Percentiles rank a stretch among this genome's conserved stretches.
These are phyloP conservation scores for Euptelea pleiosperma DNA, from an alignment of 164 flowering plant genomes.

Conservation along the genomic window DNA sequence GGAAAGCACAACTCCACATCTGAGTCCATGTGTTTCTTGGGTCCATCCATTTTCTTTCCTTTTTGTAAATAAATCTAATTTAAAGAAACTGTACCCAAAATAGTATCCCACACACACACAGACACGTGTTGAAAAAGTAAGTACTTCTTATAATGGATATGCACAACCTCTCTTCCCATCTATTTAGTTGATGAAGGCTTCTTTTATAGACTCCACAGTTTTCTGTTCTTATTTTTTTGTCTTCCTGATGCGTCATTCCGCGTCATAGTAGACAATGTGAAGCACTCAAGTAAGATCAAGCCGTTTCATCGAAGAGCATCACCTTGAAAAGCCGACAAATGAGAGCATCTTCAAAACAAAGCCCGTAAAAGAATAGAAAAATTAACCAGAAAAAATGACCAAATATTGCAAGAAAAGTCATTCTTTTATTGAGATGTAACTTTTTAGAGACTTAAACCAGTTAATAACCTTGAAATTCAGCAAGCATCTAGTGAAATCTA, in stretches of 20 bases:
- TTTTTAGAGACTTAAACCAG: too few species aligned
- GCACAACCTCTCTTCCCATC: constrained; percentile 10
- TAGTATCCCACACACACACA: constrained; percentile 4
- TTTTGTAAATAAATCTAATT: neutral
- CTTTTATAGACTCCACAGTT: constrained; percentile 20
- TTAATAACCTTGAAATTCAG: too few species aligned
- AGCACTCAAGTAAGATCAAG: constrained; percentile 32
- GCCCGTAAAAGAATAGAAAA: too few species aligned
- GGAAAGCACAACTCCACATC: neutral
- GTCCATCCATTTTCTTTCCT: neutral
- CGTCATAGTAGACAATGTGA: constrained; percentile 32
- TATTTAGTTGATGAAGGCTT: constrained; percentile 14
- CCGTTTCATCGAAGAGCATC: constrained; percentile 60
- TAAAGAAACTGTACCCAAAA: too few species aligned
- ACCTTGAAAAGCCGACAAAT: constrained; percentile 30
- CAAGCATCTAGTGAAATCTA: too few species aligned
- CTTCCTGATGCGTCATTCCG: constrained; percentile 10
- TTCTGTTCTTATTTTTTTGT: constrained; percentile 4
- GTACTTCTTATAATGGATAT: too few species aligned
- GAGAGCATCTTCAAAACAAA: constrained; percentile 3
- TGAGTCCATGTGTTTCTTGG: neutral
- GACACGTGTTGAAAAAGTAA: too few species aligned
- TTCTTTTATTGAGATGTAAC: too few species aligned
- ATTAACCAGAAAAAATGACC: too few species aligned
- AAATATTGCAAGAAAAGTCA: too few species aligned